Evolutionary conservation across 768 basidiomycete species (phyloP).

Genomic region (Kwoniella newhampshirensis): DNA sequence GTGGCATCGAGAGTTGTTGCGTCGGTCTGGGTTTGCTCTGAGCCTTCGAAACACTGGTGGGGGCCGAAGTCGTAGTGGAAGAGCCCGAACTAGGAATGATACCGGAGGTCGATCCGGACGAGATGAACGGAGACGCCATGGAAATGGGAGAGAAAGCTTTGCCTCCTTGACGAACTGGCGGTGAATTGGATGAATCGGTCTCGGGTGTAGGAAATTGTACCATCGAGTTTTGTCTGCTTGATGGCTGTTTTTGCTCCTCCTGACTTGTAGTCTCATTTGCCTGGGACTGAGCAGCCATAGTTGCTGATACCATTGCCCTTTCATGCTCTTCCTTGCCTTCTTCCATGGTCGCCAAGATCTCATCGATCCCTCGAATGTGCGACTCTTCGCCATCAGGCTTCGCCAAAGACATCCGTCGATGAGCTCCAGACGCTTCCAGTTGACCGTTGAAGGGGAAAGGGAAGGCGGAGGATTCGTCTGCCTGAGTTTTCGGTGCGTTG

Average conservation of each 20-base stretch:
- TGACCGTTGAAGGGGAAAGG: constrained; percentile 16
- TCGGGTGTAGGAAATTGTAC: constrained; percentile 43
- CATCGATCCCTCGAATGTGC: constrained; percentile 29
- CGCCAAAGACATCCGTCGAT: constrained; percentile 12
- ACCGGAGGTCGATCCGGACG: constrained; percentile 7
- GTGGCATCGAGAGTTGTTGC: constrained; percentile 33
- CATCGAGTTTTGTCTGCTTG: constrained; percentile 2
- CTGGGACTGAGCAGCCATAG: constrained; percentile 2
- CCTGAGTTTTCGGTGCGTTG: background rate
- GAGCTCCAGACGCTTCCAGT: background rate
- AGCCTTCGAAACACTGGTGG: background rate
- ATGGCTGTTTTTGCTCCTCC: background rate
- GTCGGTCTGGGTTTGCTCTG: constrained; percentile 8
- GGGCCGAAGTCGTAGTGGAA: constrained; percentile 1
- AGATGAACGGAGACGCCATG: constrained; percentile 20
- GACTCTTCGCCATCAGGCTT: constrained; percentile 10
- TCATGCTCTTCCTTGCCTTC: constrained; percentile 32
- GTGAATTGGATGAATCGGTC: constrained; percentile 31
- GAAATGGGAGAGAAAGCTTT: constrained; percentile 16
- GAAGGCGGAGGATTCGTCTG: constrained; percentile 2
- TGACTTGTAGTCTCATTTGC: background rate
- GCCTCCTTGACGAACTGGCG: constrained; percentile 1
- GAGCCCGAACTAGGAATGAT: background rate
- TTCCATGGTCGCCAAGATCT: constrained; percentile 40
- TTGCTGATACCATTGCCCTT: constrained; percentile 15